Evolutionary conservation across 345 rosid species (phyloP).

Genomic region (Schrenkiella parvula): DNA sequence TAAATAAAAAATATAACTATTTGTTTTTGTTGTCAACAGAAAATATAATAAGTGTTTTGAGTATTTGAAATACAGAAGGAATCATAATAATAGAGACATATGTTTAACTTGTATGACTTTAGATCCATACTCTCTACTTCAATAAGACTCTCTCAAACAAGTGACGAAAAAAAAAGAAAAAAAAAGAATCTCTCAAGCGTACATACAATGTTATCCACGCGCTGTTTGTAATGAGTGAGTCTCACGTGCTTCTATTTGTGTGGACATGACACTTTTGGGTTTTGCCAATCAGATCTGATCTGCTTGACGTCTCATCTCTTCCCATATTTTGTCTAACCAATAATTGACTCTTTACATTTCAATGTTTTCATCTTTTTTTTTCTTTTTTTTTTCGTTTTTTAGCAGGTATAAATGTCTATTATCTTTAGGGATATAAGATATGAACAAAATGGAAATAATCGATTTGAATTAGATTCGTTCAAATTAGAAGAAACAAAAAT

Average conservation of each 20-base stretch:
- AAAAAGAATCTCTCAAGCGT: neutral
- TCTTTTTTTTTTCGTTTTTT: too few species aligned
- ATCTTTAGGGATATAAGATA: too few species aligned
- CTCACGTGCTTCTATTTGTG: slow-evolving; percentile 15
- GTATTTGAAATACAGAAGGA: slow-evolving; percentile 6
- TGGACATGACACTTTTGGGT: slow-evolving; percentile 15
- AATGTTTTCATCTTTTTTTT: neutral
- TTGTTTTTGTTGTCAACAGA: neutral
- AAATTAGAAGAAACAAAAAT: too few species aligned
- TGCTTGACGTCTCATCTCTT: slow-evolving; percentile 22
- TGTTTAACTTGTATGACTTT: slow-evolving; percentile 22
- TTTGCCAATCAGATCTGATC: neutral
- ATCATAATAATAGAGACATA: slow-evolving; percentile 13
- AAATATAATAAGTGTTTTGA: neutral
- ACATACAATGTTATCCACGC: slow-evolving; percentile 9
- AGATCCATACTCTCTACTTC: neutral
- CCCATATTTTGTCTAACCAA: slow-evolving; percentile 15
- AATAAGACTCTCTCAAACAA: too few species aligned
- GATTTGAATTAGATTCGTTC: too few species aligned
- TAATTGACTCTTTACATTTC: slow-evolving; percentile 6
- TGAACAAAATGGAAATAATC: too few species aligned
- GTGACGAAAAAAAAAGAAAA: too few species aligned
- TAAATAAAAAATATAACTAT: too few species aligned
- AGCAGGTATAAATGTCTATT: too few species aligned
- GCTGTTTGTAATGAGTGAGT: neutral